Conservation (phyloP, 1,139 yeast species). For the Yamadazyma triangularis region DNA sequence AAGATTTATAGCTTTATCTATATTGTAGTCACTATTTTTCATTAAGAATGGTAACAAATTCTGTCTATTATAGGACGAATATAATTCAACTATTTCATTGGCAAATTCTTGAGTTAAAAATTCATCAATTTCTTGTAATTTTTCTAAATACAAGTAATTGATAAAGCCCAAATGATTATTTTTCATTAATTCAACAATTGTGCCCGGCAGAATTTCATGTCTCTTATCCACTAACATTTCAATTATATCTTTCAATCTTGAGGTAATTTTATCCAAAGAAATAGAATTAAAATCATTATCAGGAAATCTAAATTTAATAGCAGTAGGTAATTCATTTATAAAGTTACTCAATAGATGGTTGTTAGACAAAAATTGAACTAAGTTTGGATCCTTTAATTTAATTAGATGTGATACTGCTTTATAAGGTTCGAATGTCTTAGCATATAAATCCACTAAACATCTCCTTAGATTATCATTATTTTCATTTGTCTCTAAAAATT, state of each 20-base stretch:
- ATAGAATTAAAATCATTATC: constrained; percentile 25
- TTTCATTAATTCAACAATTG: constrained; percentile 47
- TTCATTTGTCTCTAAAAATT: constrained; percentile 22
- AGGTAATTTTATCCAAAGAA: constrained; percentile 41
- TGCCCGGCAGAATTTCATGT: constrained; percentile 56
- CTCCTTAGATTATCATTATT: constrained; percentile 31
- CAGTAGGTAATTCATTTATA: constrained; percentile 45
- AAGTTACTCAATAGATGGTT: constrained; percentile 59
- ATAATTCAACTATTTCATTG: constrained; percentile 60
- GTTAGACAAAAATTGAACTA: constrained; percentile 52
- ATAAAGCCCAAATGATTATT: constrained; percentile 44
- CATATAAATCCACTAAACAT: constrained; percentile 53
- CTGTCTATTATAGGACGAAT: constrained; percentile 54
- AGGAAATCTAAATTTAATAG: constrained; percentile 44
- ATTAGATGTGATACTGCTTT: constrained; percentile 65
- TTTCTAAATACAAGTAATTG: constrained; percentile 57
- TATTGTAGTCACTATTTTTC: constrained; percentile 53
- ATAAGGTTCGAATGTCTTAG: constrained; percentile 53
- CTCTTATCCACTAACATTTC: constrained; percentile 58
- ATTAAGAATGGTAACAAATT: constrained; percentile 49
- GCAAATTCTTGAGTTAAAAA: constrained; percentile 54
- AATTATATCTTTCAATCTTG: constrained; percentile 42
- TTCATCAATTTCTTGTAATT: constrained; percentile 51
- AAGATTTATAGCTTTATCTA: constrained; percentile 60
- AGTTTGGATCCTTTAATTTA: constrained; percentile 47